Base-by-base conservation (phyloP, 805 yeast genomes). In the Jamesozyma rosinii region DNA sequence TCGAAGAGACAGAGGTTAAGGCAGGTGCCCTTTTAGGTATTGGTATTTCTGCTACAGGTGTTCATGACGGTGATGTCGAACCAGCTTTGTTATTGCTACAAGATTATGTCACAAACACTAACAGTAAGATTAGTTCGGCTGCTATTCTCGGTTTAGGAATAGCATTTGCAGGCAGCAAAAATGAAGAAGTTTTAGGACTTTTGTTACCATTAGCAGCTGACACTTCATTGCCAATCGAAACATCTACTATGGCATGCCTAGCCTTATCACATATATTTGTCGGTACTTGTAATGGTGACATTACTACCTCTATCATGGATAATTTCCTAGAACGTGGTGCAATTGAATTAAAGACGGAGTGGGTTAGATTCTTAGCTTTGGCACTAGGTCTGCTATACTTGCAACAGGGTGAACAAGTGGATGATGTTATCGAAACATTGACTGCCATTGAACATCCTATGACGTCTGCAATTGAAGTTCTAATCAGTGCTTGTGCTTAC, bases 21-120 rank as follows among this genome's bases (percentile, higher is more conserved):
- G 96, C 97, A 5, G 99, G 99, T 66, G 95, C 98, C 4, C 71
- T 92, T 45, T 73, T 92, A 51, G 99, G 97, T 63, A 86, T 87
- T 64, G 98, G 97, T 63, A 75, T 92, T 38, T 81, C 87, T 5
- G 85, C 95, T 24, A 74, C 94, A 19, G 94, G 95, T 65, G 90
- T 92, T 43, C 95, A 86, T 65, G 96, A 90, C 60, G 65, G 63
- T 26, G 98, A 90, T 49, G 86, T 89, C 35, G 97, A 88, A 50
- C 90, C 97, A 1, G 90, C 97, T 5, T 71, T 86, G 48, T 79
- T 95, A 24, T 68, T 92, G 51, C 73, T 92, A 49, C 87, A 81
- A 63, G 97, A 90, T 49, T 85, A 83, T 56, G 81, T 85, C 24
- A 71, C 75, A 40, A 83, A 79, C 52, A 64, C 79, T 8, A 79